Evolutionary conservation across 2,329 filamentous ascomycete species (phyloP), one percentile per base, ranked within the genome.

Genomic region (Albophoma yamanashiensis): DNA sequence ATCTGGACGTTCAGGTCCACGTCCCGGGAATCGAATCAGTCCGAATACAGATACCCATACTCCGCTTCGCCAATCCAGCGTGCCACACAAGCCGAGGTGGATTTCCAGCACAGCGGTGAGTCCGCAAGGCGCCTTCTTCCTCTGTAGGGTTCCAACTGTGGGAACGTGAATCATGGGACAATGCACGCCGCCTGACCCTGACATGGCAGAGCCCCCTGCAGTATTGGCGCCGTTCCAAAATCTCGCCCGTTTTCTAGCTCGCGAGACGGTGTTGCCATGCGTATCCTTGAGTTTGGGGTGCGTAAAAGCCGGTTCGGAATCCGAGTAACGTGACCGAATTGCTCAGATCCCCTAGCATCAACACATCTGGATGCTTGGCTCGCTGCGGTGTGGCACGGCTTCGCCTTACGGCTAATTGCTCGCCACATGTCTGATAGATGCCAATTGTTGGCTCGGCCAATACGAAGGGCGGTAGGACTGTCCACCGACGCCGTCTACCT

Each of bases 81-180:
- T 47, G n/a, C 50, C 42, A n/a, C 34, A 9, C 31, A 12, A 8
- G 50, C 20, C 20, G 36, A 53, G 34, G 25, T 53, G 31, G 31
- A 31, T 58, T 58, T n/a, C 47, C 25, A 40, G 47, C 20, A 40
- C 57, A 34, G 39, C 12, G n/a, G 11, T 42, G 34, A 31, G 17
- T 38, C 20, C 36, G 58, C 50, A 55, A 56, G 58, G 50, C 52
- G 58, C 58, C 40, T 34, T 31, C 8, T 25, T 17, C 56, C 58
- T 59, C 52, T 58, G 42, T 63, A 62, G 56, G 59, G 60, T 60
- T 63, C 60, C 62, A 57, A 58, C 57, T 59, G 60, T 36, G 40
- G n/a, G 27, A 34, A 56, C 40, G 9, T n/a, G 22, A 53, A 39
- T 22, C 36, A 27, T 58, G 22, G 20, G 11, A 47, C 45, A 38